phyloP scores from a whole-genome alignment of 176 grass and related monocot genomes.

The Paspalum notatum region DNA sequence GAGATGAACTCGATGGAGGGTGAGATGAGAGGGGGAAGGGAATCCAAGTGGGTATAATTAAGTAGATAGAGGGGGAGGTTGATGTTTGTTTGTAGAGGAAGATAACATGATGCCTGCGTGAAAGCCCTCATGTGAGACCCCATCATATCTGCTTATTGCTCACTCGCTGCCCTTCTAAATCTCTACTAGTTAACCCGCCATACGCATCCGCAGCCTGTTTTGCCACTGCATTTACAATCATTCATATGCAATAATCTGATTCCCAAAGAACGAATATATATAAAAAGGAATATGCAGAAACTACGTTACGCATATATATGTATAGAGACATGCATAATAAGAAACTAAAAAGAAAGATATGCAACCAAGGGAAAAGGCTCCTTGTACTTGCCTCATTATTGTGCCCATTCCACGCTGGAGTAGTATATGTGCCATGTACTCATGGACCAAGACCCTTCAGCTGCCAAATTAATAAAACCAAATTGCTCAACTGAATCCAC shows the following conservation, averaged over 20 bases:
- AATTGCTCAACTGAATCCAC: constrained; percentile 26
- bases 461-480: constrained; percentile 1
- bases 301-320: constrained; percentile 3
- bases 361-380: constrained; percentile 18
- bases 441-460: constrained; percentile 30
- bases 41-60: constrained; percentile 50
- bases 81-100: constrained; percentile 98
- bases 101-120: constrained; percentile 99
- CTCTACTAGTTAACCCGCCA: constrained; percentile 32
- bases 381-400: constrained; percentile 46
- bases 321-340: neutral
- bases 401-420: constrained; percentile 29
- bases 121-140: constrained; percentile 86
- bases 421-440: constrained; percentile 38
- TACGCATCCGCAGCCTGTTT: constrained; percentile 35
- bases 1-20: constrained; percentile 35
- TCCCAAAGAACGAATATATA: constrained; percentile 24
- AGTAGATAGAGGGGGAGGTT: constrained; percentile 46
- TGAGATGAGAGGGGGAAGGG: constrained; percentile 38
- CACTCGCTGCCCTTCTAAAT: constrained; percentile 41
- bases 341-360: constrained; percentile 33
- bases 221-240: constrained; percentile 40
- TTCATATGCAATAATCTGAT: constrained; percentile 11
- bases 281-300: constrained; percentile 1
- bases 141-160: constrained; percentile 53